A percentile compares a stretch with the other conserved stretches of the same genome.
Evolutionary conservation across 257 asterid genomes (phyloP).

Genomic region (Ocimum tenuiflorum): DNA sequence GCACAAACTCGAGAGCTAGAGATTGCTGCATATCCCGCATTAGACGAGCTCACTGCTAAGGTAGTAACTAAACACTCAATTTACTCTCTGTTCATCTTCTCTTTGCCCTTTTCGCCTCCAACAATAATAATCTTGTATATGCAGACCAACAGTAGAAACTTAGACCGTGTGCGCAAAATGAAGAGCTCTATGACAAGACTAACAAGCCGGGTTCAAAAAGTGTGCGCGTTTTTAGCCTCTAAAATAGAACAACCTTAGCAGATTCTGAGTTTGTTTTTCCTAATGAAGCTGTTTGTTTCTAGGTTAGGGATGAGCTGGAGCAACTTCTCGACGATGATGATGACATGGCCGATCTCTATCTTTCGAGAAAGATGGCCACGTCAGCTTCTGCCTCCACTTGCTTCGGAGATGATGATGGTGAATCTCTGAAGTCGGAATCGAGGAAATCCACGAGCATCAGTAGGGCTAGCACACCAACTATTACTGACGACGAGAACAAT

Average conservation of each 20-base stretch:
- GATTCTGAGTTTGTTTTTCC: neutral
- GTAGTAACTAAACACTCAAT: slow-evolving; percentile 21
- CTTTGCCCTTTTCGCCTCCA: too few relatives aligned
- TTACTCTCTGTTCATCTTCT: too few relatives aligned
- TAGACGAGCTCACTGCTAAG: slow-evolving; percentile 88
- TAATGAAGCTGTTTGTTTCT: too few relatives aligned
- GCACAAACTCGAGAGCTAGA: slow-evolving; percentile 74
- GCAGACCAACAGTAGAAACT: slow-evolving; percentile 74
- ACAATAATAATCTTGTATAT: too few relatives aligned
- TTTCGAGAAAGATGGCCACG: slow-evolving; percentile 51
- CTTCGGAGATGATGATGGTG: slow-evolving; percentile 28
- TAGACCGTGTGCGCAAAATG: slow-evolving; percentile 81
- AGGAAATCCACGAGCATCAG: slow-evolving; percentile 47
- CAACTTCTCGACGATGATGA: slow-evolving; percentile 80
- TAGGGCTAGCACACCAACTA: slow-evolving; percentile 41
- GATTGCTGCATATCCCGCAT: slow-evolving; percentile 84
- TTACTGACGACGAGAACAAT: slow-evolving; percentile 45
- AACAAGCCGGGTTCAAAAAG: slow-evolving; percentile 83
- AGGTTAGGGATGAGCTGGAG: slow-evolving; percentile 93
- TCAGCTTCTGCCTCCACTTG: slow-evolving; percentile 36
- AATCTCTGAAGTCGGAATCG: slow-evolving; percentile 40
- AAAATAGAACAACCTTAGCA: neutral
- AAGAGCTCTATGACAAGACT: slow-evolving; percentile 82
- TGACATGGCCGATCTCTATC: slow-evolving; percentile 86
- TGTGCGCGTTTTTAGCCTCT: slow-evolving; percentile 14